A percentile compares a stretch with the other conserved stretches of the same genome.
Evolutionary conservation across 1,284 basidiomycete species (phyloP).

Genomic region (Ustilago trichophora): DNA sequence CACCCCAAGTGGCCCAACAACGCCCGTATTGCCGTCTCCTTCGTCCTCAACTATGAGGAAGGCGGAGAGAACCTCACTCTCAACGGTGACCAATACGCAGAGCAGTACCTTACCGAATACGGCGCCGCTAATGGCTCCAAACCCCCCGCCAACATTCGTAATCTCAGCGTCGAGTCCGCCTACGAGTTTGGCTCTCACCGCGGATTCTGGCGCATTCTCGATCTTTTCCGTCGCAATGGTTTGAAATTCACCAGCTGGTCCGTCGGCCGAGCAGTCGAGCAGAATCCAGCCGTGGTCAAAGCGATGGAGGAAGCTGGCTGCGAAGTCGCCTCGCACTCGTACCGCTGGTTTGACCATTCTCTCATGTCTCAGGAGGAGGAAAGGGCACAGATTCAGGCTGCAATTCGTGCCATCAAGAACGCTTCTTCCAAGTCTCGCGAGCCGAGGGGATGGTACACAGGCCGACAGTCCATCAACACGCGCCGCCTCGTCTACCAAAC

Average conservation of each 20-base stretch:
- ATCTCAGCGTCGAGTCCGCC: slow-evolving; percentile 65
- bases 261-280: slow-evolving; percentile 66
- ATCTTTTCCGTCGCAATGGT: slow-evolving; percentile 63
- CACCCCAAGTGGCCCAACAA: slow-evolving; percentile 67
- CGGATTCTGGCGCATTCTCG: slow-evolving; percentile 67
- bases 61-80: slow-evolving; percentile 66
- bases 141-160: slow-evolving; percentile 51
- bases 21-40: slow-evolving; percentile 66
- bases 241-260: slow-evolving; percentile 65
- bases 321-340: slow-evolving; percentile 67
- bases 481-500: slow-evolving; percentile 62
- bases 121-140: slow-evolving; percentile 50
- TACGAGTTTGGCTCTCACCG: slow-evolving; percentile 68
- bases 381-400: slow-evolving; percentile 59
- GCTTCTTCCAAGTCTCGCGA: slow-evolving; percentile 51
- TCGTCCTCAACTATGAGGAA: slow-evolving; percentile 68
- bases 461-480: slow-evolving; percentile 62
- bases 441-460: slow-evolving; percentile 68
- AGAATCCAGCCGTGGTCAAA: slow-evolving; percentile 64
- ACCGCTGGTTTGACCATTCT: slow-evolving; percentile 66
- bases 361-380: slow-evolving; percentile 62
- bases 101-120: slow-evolving; percentile 65
- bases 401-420: slow-evolving; percentile 64
- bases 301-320: slow-evolving; percentile 64
- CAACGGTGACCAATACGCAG: slow-evolving; percentile 62